Percentiles rank a stretch among this genome's conserved stretches.
Evolutionary conservation across 1,284 basidiomycete genomes (phyloP).

Genomic region (Pseudozyma hubeiensis): DNA sequence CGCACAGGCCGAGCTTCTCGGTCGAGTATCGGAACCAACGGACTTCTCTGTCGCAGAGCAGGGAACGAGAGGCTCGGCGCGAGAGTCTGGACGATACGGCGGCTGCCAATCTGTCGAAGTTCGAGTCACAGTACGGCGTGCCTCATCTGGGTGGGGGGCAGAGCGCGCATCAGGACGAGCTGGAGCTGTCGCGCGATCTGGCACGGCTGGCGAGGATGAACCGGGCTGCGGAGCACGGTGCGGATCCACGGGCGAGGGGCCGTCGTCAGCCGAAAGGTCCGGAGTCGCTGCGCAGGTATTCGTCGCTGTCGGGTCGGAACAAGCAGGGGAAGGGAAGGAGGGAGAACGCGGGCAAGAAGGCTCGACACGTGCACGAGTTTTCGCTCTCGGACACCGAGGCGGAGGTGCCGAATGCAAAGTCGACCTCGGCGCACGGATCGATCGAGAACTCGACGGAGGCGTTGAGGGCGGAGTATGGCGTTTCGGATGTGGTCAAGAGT

Average conservation of each 20-base stretch:
- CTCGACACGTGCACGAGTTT: constrained; percentile 42
- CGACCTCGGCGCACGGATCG: constrained; percentile 33
- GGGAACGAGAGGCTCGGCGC: constrained; percentile 19
- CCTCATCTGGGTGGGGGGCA: constrained; percentile 13
- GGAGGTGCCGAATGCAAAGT: constrained; percentile 40
- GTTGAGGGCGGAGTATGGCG: constrained; percentile 12
- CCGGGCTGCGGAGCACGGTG: constrained; percentile 15
- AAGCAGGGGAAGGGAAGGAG: constrained; percentile 1
- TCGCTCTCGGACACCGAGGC: constrained; percentile 56
- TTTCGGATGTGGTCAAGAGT: constrained; percentile 26
- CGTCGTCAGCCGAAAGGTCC: constrained; percentile 12
- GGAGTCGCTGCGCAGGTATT: constrained; percentile 29
- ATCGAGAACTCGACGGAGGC: constrained; percentile 24
- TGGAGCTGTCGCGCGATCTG: constrained; percentile 44
- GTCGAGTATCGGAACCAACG: constrained; percentile 30
- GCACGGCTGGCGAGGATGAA: constrained; percentile 46
- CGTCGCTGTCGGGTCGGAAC: constrained; percentile 26
- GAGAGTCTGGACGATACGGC: constrained; percentile 39
- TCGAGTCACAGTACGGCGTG: constrained; percentile 15
- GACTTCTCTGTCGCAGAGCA: constrained; percentile 12
- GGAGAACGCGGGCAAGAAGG: background rate
- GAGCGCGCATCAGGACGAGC: constrained; percentile 36
- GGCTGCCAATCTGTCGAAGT: constrained; percentile 18
- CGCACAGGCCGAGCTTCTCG: constrained; percentile 45
- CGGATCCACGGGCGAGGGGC: constrained; percentile 7